Conservation (phyloP, 148 eudicot genomes). For the Nyssa sinensis region DNA sequence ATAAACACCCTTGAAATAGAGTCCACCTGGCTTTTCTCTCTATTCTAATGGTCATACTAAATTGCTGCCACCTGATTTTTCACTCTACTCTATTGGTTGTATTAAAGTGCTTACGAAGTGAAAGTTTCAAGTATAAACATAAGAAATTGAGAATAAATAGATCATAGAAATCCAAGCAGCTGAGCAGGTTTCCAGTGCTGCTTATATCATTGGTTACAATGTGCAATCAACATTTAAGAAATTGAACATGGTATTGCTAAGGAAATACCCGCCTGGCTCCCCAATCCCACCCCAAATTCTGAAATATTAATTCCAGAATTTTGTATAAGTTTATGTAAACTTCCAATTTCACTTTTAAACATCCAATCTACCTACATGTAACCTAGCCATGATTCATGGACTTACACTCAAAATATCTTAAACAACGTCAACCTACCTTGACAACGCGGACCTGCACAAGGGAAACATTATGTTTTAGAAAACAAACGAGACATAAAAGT, state of each 20-base stretch:
- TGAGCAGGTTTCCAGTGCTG: not conserved
- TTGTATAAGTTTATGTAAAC: not conserved
- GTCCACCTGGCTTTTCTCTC: not conserved
- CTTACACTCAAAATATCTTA: constrained; percentile 30
- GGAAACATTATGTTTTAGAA: constrained; percentile 6
- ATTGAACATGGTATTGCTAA: not conserved
- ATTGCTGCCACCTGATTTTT: not conserved
- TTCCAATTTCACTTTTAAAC: not conserved
- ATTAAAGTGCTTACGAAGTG: not conserved
- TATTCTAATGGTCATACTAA: constrained; percentile 7
- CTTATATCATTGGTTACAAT: not conserved
- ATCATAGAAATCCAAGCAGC: constrained; percentile 10
- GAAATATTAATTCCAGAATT: not conserved
- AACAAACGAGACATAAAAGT: constrained; percentile 1
- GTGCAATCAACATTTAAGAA: not conserved
- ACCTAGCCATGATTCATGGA: constrained; percentile 18
- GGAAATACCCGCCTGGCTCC: not conserved
- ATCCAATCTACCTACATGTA: not conserved
- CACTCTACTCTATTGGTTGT: constrained; percentile 4
- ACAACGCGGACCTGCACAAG: constrained; percentile 89
- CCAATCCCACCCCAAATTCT: not conserved
- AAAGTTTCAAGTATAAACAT: constrained; percentile 6
- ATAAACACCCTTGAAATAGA: not conserved
- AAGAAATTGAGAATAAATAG: not conserved
- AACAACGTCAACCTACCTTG: constrained; percentile 70